phyloP scores from a whole-genome alignment of 768 basidiomycete species.

The Cystobasidium ongulense region DNA sequence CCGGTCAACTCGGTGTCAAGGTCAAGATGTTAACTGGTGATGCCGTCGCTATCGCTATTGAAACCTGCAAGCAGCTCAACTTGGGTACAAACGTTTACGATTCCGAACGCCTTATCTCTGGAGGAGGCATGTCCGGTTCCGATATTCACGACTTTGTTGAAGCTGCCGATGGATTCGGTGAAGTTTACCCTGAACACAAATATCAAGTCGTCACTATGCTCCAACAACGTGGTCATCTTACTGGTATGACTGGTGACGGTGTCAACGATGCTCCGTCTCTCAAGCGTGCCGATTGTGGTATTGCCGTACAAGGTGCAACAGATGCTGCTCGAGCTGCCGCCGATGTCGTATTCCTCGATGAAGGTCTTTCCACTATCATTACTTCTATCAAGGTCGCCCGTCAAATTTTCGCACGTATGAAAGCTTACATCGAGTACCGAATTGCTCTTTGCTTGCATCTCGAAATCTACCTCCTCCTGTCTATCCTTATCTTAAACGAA shows the following conservation, averaged over 20 bases:
- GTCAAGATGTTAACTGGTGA: slow-evolving; percentile 55
- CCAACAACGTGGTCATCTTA: slow-evolving; percentile 48
- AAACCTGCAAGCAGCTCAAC: slow-evolving; percentile 50
- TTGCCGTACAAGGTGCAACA: slow-evolving; percentile 50
- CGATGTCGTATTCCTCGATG: slow-evolving; percentile 53
- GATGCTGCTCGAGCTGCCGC: slow-evolving; percentile 49
- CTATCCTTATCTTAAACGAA: slow-evolving; percentile 51
- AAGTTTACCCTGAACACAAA: slow-evolving; percentile 62
- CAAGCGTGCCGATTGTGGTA: slow-evolving; percentile 45
- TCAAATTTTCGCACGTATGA: slow-evolving; percentile 53
- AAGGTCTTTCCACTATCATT: slow-evolving; percentile 49
- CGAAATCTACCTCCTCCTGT: slow-evolving; percentile 50
- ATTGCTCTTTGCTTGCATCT: slow-evolving; percentile 53
- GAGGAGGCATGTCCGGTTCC: slow-evolving; percentile 49
- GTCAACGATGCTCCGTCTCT: slow-evolving; percentile 34
- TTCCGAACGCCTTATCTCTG: slow-evolving; percentile 49
- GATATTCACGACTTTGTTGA: slow-evolving; percentile 51
- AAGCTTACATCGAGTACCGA: slow-evolving; percentile 48
- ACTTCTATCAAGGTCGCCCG: slow-evolving; percentile 52
- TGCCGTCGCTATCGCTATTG: slow-evolving; percentile 51
- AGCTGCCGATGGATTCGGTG: slow-evolving; percentile 53
- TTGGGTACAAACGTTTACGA: slow-evolving; percentile 52
- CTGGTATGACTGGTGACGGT: slow-evolving; percentile 50
- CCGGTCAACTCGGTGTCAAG: slow-evolving; percentile 48
- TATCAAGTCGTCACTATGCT: slow-evolving; percentile 47